Evolutionary conservation across 345 rosid genomes (phyloP), one percentile per base, ranked within the genome.

Genomic region (Geranium brycei): DNA sequence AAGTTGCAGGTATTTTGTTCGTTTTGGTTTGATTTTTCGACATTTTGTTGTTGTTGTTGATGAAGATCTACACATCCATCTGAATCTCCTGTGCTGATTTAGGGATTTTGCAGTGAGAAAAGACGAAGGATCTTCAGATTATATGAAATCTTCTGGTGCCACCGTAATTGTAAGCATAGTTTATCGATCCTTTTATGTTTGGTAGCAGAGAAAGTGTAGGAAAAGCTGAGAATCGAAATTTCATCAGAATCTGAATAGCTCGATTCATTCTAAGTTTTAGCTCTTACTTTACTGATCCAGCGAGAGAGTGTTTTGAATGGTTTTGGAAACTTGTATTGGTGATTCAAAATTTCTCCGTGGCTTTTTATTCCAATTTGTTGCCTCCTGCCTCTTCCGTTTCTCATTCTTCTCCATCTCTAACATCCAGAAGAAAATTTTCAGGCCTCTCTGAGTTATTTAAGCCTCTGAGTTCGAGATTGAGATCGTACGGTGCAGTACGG

Each of bases 371-470:
- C 28, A 23, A 23, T 23, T 23, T 2, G 1, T 23, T 23, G 28
- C 28, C 28, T 23, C 28, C 28, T 35, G 41, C 41, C 1, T 35
- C 41, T 35, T 35, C 41, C 41, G 1, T 7, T 35, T 35, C 41
- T 35, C 41, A 4, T 4, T 35, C 41, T 35, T 7, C 41, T 4
- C 10, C 41, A 35, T 35, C 41, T 35, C 41, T 4, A 7, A 7
- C 41, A 23, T 23, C 28, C 66, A 41, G 66, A 47, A 53, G 71
- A 65, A 67, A 47, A 58, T 66, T n/a, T 23, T 1, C 57, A 35
- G 56, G 65, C 64, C 66, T 35, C 64, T 61, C 35, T 57, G 79
- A 70, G 67, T 68, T 74, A 64, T 65, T 57, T 63, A 3, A 53
- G 4, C 65, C 59, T 23, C 66, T 64, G 68, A 72, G 57, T 51